Evolutionary conservation across 23 red algal species (phyloP).

Genomic region (Pyropia haitanensis): DNA sequence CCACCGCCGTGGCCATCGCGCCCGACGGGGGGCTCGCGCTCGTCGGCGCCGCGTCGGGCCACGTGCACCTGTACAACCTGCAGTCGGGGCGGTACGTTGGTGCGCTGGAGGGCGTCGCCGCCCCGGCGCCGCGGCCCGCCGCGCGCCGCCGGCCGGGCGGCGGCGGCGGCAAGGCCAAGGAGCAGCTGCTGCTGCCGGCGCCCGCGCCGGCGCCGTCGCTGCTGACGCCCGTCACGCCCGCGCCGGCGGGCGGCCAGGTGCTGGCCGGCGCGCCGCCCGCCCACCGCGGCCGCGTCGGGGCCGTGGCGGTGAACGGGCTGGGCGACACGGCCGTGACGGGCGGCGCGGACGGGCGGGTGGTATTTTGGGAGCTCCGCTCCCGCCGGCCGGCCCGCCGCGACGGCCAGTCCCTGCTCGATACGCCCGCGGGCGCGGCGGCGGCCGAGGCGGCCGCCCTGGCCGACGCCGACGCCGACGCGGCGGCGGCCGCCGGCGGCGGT

Average conservation of each 20-base stretch:
- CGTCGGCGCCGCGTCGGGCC: slow-evolving; percentile 55
- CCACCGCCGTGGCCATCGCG: slow-evolving; percentile 55
- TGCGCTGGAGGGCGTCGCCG: slow-evolving; percentile 15
- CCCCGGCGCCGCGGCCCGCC: neutral
- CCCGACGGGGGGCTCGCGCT: slow-evolving; percentile 76
- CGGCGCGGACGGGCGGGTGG: slow-evolving; percentile 28
- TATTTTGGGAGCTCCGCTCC: slow-evolving; percentile 54
- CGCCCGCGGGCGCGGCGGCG: too few species aligned
- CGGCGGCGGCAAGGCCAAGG: neutral
- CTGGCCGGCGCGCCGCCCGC: slow-evolving; percentile 6
- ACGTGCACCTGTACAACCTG: slow-evolving; percentile 66
- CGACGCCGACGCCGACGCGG: too few species aligned
- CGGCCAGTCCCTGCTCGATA: too few species aligned
- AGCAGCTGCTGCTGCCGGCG: too few species aligned
- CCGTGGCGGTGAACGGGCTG: slow-evolving; percentile 32
- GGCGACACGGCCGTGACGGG: slow-evolving; percentile 47
- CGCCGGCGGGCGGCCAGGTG: neutral
- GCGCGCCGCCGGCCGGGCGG: neutral
- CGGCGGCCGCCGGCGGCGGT: too few species aligned
- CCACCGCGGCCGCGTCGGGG: slow-evolving; percentile 25
- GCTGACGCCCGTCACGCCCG: too few species aligned
- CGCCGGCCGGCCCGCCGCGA: slow-evolving; percentile 2
- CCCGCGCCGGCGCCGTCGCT: too few species aligned
- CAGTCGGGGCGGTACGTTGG: slow-evolving; percentile 75
- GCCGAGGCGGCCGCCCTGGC: too few species aligned